These are phyloP conservation scores for Termitomyces heimii DNA, from an alignment of 768 basidiomycete species.

Conservation along the genomic window DNA sequence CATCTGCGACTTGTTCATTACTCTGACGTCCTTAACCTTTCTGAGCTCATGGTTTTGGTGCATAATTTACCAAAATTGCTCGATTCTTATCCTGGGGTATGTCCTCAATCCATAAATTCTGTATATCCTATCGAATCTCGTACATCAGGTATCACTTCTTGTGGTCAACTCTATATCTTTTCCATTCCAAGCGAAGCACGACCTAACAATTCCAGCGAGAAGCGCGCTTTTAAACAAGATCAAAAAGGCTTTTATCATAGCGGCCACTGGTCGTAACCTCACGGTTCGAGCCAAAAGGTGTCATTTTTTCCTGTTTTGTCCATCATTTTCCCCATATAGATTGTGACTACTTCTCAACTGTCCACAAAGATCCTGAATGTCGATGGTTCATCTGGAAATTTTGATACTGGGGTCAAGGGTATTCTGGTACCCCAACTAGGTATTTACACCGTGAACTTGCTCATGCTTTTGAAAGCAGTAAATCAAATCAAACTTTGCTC, in stretches of 20 bases:
- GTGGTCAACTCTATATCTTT: constrained; percentile 65
- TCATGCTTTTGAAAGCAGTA: constrained; percentile 1
- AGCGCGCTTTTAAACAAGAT: constrained; percentile 42
- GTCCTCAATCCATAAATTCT: background rate
- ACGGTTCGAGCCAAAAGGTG: constrained; percentile 31
- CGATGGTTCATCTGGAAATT: constrained; percentile 61
- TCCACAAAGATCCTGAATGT: constrained; percentile 60
- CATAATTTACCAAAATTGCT: constrained; percentile 46
- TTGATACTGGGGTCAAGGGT: constrained; percentile 56
- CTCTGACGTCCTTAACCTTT: constrained; percentile 36
- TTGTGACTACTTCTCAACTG: constrained; percentile 61
- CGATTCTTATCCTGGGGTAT: constrained; percentile 39
- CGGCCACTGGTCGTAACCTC: constrained; percentile 40
- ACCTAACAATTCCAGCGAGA: constrained; percentile 31
- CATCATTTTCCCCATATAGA: constrained; percentile 11
- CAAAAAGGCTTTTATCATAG: constrained; percentile 45
- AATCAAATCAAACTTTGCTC: background rate
- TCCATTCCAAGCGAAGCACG: constrained; percentile 49
- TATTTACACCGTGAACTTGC: constrained; percentile 17
- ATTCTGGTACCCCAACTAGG: constrained; percentile 66
- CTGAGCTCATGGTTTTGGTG: constrained; percentile 55
- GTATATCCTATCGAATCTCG: background rate
- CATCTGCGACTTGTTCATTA: constrained; percentile 28
- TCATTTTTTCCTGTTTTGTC: background rate
- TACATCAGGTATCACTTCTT: constrained; percentile 46